These are phyloP conservation scores for Sicyos edulis DNA, from an alignment of 306 rosid genomes.

Conservation along the genomic window DNA sequence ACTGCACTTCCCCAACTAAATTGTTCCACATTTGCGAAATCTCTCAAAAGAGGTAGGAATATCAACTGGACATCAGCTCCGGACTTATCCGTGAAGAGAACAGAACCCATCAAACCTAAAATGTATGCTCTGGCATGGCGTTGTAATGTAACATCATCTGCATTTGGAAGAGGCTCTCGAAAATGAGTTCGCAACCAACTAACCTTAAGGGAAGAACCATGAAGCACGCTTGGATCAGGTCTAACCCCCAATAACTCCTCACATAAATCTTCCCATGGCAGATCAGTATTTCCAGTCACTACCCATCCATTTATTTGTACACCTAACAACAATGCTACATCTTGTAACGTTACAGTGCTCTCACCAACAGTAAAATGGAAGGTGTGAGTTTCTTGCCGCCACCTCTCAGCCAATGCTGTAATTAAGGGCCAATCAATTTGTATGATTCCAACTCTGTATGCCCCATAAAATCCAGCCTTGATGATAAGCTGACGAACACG, in stretches of 20 bases:
- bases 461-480: conserved; percentile 26
- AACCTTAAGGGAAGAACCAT: conserved; percentile 27
- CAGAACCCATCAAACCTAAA: conserved; percentile 25
- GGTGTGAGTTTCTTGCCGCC: conserved; percentile 30
- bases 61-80: conserved; percentile 29
- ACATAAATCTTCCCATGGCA: conserved; percentile 24
- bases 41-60: conserved; percentile 24
- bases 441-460: conserved; percentile 20
- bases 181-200: conserved; percentile 29
- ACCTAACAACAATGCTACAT: conserved; percentile 27
- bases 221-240: conserved; percentile 23
- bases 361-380: conserved; percentile 29
- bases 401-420: conserved; percentile 29
- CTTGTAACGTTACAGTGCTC: conserved; percentile 26
- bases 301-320: conserved; percentile 20
- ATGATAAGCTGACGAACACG: conserved; percentile 21
- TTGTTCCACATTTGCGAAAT: conserved; percentile 12
- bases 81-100: conserved; percentile 25
- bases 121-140: conserved; percentile 25
- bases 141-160: conserved; percentile 16
- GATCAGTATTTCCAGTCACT: conserved; percentile 25
- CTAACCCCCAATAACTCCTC: conserved; percentile 23
- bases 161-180: conserved; percentile 18
- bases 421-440: conserved; percentile 28
- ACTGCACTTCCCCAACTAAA: conserved; percentile 29